Conservation (phyloP, 768 basidiomycete species). For the Pilatotrama ljubarskyi region DNA sequence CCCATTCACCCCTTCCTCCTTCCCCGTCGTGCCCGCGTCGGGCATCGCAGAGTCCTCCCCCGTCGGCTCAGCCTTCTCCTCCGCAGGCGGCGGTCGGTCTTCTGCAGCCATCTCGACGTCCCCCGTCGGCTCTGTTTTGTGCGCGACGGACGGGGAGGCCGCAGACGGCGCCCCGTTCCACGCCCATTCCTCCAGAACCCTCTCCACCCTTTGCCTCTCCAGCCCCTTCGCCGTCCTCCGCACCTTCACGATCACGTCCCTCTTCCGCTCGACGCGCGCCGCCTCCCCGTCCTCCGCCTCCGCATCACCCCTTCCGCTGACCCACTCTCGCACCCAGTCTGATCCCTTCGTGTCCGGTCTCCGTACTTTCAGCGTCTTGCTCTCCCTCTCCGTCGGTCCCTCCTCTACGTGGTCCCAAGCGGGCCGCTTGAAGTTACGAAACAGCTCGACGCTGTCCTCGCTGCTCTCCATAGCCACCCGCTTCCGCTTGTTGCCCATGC, state of each 20-base stretch:
- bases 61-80: conserved; percentile 3
- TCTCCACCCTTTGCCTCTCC: conserved; percentile 72
- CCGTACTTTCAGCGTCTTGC: conserved; percentile 37
- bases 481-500: conserved; percentile 33
- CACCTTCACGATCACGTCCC: conserved; percentile 56
- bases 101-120: background rate
- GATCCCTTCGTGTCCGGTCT: conserved; percentile 40
- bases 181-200: conserved; percentile 66
- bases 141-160: conserved; percentile 6
- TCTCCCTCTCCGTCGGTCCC: conserved; percentile 43
- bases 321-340: conserved; percentile 42
- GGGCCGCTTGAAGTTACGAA: conserved; percentile 70
- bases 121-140: background rate
- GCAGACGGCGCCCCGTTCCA: conserved; percentile 39
- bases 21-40: background rate
- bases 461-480: conserved; percentile 21
- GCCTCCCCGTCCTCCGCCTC: conserved; percentile 26
- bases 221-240: conserved; percentile 55
- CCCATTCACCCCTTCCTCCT: background rate
- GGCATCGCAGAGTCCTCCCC: conserved; percentile 12
- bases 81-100: background rate
- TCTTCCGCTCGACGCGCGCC: conserved; percentile 45
- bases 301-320: conserved; percentile 27
- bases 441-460: conserved; percentile 32
- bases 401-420: conserved; percentile 59